Evolutionary conservation across 1,284 basidiomycete genomes (phyloP).

Genomic region (Neolentinus lepideus): DNA sequence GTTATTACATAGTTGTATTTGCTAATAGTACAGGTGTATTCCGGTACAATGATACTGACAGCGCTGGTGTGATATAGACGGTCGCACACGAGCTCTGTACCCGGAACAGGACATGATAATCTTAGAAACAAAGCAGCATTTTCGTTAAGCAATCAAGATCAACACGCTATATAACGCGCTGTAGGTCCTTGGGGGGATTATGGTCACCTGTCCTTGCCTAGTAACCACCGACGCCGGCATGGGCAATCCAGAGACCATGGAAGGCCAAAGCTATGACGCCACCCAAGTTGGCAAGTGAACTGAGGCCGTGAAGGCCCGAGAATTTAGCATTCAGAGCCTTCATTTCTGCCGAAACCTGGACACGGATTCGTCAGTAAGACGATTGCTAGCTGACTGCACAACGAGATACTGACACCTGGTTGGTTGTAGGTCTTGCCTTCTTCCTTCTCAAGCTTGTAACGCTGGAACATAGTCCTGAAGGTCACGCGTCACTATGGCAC

Average conservation of each 20-base stretch:
- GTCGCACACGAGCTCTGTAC: too few species aligned
- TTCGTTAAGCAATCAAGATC: too few species aligned
- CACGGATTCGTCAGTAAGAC: background rate
- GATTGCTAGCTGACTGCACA: background rate
- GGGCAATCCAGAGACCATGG: conserved; percentile 70
- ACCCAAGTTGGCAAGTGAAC: conserved; percentile 57
- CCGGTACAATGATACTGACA: background rate
- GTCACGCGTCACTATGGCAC: conserved; percentile 4
- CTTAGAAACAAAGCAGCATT: too few species aligned
- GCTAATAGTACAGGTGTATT: background rate
- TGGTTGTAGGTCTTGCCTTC: conserved; percentile 67
- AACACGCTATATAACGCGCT: too few species aligned
- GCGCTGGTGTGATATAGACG: background rate
- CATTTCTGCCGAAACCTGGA: conserved; percentile 63
- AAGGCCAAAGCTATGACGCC: conserved; percentile 56
- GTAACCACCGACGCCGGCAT: conserved; percentile 29
- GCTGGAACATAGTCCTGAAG: conserved; percentile 60
- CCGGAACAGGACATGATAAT: too few species aligned
- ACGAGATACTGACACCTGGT: conserved; percentile 38
- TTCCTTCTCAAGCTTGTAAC: conserved; percentile 66
- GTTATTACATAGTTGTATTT: background rate
- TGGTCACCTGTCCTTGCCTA: background rate
- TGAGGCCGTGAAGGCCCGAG: conserved; percentile 57
- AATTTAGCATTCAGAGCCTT: conserved; percentile 62
- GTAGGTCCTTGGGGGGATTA: too few species aligned